Percentiles rank a stretch among this genome's conserved stretches.
Evolutionary conservation across 306 rosid genomes (phyloP).

Genomic region (Sechiopsis laciniata): DNA sequence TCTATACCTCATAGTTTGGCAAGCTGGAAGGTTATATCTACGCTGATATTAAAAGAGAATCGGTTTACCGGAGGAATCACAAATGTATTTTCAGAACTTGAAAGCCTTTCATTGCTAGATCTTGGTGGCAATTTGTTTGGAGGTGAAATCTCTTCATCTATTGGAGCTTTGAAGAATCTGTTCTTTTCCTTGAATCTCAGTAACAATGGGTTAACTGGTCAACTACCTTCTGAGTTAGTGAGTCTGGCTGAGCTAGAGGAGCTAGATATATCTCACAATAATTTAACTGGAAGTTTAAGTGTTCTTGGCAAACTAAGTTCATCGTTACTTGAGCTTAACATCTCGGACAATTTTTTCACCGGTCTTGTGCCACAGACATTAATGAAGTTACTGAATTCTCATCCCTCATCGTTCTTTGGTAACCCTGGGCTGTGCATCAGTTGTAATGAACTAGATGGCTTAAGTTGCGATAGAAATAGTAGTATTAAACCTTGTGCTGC

Average conservation of each 20-base stretch:
- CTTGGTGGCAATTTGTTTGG: slow-evolving; percentile 71
- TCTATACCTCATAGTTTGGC: slow-evolving; percentile 47
- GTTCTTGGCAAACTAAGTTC: slow-evolving; percentile 42
- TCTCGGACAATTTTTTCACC: slow-evolving; percentile 58
- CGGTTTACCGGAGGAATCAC: slow-evolving; percentile 57
- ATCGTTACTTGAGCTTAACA: slow-evolving; percentile 33
- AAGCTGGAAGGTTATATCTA: slow-evolving; percentile 47
- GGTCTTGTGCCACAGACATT: slow-evolving; percentile 56
- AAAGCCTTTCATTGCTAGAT: slow-evolving; percentile 44
- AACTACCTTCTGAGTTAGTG: slow-evolving; percentile 49
- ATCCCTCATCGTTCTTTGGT: slow-evolving; percentile 43
- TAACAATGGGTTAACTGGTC: slow-evolving; percentile 58
- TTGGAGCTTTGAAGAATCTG: slow-evolving; percentile 54
- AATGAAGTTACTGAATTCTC: slow-evolving; percentile 38
- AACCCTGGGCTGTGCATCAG: slow-evolving; percentile 57
- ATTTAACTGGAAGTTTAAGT: slow-evolving; percentile 55
- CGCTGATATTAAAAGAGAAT: slow-evolving; percentile 57
- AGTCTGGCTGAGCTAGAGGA: slow-evolving; percentile 29
- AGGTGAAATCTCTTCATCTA: slow-evolving; percentile 55
- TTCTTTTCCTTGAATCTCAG: slow-evolving; percentile 59
- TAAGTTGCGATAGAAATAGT: slow-evolving; percentile 31
- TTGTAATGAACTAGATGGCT: slow-evolving; percentile 34
- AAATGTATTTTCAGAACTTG: slow-evolving; percentile 37
- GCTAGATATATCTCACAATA: slow-evolving; percentile 65
- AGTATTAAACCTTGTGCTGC: slow-evolving; percentile 42